These are phyloP conservation scores for Smittium mucronatum DNA, from an alignment of 371 early-diverging fungal species.

Conservation along the genomic window DNA sequence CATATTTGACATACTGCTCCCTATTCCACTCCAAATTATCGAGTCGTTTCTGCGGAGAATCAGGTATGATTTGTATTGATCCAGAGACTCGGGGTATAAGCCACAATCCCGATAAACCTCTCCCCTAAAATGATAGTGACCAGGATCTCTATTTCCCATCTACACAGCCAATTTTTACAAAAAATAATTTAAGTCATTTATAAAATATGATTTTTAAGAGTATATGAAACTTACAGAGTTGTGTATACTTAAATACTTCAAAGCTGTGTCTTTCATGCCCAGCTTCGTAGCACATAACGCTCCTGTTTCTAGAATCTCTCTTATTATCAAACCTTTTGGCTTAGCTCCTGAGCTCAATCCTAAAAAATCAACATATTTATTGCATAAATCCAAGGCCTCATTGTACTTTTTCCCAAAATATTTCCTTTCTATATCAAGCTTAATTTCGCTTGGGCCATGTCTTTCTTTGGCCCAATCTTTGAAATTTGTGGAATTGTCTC, in stretches of 20 bases:
- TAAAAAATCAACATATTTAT: conserved; percentile 13
- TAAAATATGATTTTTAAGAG: not conserved
- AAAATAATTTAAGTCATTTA: not conserved
- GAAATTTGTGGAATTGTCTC: not conserved
- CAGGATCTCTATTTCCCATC: conserved; percentile 16
- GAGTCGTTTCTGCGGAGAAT: conserved; percentile 2
- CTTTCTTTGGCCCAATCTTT: conserved; percentile 17
- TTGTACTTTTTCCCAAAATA: conserved; percentile 19
- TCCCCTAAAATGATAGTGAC: conserved; percentile 10
- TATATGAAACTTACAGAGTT: not conserved
- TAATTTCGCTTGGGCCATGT: conserved; percentile 20
- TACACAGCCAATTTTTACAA: conserved; percentile 6
- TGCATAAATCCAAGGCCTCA: conserved; percentile 13
- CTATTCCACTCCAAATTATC: conserved; percentile 14
- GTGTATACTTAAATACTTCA: conserved; percentile 18
- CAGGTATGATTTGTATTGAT: conserved; percentile 2
- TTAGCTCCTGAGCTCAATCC: not conserved
- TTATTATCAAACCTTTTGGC: conserved; percentile 17
- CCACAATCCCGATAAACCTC: not conserved
- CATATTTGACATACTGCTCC: conserved; percentile 18
- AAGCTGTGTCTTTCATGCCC: conserved; percentile 13
- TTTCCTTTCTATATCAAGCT: conserved; percentile 20
- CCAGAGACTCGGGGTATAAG: not conserved
- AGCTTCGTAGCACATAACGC: conserved; percentile 16
- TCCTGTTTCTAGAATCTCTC: conserved; percentile 27